Evolutionary conservation across 257 asterid genomes (phyloP).

Genomic region (Rhazya stricta): DNA sequence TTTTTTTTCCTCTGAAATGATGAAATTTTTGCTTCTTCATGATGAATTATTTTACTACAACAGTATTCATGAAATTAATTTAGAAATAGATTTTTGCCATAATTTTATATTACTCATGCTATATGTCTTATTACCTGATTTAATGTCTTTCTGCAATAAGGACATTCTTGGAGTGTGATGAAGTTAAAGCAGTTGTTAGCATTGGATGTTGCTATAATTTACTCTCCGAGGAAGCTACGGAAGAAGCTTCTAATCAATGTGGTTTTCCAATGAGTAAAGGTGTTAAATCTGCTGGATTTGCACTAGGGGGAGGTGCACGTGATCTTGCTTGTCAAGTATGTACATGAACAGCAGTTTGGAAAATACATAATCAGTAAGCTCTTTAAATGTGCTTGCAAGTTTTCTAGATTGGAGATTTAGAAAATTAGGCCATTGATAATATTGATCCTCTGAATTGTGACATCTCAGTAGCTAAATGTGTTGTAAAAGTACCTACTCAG

Average conservation of each 20-base stretch:
- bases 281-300: constrained; percentile 46
- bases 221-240: constrained; percentile 54
- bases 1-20: neutral
- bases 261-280: constrained; percentile 87
- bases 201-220: constrained; percentile 94
- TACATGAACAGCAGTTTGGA: constrained; percentile 1
- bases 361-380: neutral
- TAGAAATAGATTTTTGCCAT: no score
- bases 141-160: constrained; percentile 28
- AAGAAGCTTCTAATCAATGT: constrained; percentile 31
- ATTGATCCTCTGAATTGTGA: neutral
- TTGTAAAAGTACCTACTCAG: neutral
- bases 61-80: neutral
- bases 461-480: neutral
- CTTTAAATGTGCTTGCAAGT: neutral
- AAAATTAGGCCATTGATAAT: neutral
- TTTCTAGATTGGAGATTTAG: neutral
- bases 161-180: constrained; percentile 72
- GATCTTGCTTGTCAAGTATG: constrained; percentile 96
- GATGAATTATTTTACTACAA: neutral
- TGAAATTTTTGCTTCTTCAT: neutral
- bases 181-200: constrained; percentile 71
- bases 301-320: constrained; percentile 63
- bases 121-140: neutral
- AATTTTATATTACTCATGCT: neutral